Base-by-base conservation (phyloP, 1,284 basidiomycete species). In the Ustilago tritici region DNA sequence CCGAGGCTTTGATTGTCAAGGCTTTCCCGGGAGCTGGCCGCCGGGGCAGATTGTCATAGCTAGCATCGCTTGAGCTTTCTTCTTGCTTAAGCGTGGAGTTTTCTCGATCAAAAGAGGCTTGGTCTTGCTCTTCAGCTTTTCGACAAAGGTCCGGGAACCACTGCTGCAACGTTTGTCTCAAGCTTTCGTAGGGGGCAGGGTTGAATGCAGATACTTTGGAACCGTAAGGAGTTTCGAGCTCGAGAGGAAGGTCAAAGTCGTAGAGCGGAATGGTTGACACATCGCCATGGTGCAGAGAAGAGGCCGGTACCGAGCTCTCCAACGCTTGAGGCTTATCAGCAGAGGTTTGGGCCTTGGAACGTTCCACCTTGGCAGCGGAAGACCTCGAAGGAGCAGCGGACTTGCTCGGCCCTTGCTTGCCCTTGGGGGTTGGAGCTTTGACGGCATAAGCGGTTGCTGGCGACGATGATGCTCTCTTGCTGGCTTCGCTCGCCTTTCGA, bases 211-310 rank as follows among this genome's bases (percentile, higher is more conserved):
- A 67, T 2, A 65, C 49, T 38, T 62, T 49, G 3, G 54, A 55
- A 0, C 61, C 61, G 6, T 63, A 52, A 0, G 65, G 63, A 40
- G 17, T 34, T 19, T 71, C 65, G 19, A 62, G 54, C 47, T 76
- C 73, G 17, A 76, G 61, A 1, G 64, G 73, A 41, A 76, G 46
- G 32, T 76, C 69, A 61, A 76, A 76, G 49, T 76, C 73, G 34
- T 43, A 71, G 35, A 76, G 61, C 43, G 73, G 73, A 47, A 76
- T 76, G 41, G 73, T 76, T 19, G 73, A 35, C n/a, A 61, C 31
- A 0, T 61, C 15, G 2, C 19, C n/a, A 12, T 34, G 43, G 34
- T 34, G 54, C 49, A 38, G 11, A 11, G 49, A 1, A 34, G 47
- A 36, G 4, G 38, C n/a, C 4, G 35, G 6, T 12, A 57, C 19